Base-by-base conservation (phyloP, 2,329 filamentous ascomycete genomes). In the Neodidymelliopsis sp. region DNA sequence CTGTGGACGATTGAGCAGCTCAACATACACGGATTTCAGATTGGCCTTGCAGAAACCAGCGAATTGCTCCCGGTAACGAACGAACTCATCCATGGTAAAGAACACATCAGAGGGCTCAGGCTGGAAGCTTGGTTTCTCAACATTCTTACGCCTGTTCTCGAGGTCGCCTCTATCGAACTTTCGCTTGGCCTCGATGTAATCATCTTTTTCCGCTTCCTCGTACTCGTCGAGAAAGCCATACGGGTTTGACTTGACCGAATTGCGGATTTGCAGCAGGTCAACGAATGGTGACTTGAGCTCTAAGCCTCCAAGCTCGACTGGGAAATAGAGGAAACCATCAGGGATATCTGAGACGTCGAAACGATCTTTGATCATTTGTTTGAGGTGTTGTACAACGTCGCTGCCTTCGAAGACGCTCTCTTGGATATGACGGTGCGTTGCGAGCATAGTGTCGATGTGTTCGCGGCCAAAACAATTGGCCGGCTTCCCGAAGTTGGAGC, bases 321-420 rank as follows among this genome's bases (percentile, higher is more conserved):
- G 79, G 54, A 81, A 81, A 59, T 77, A 81, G 58, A 82, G 76
- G 50, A 81, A 80, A 3, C 77, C 79, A 19, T 80, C 79, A 0
- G 79, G 79, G 5, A 82, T 66, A 48, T 77, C 63, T 1, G 67
- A 55, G 10, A 79, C 71, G 2, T 71, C 70, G 53, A 87, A 88
- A 0, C 81, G 79, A 7, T 77, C 62, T 4, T 71, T 59, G 9
- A 88, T 80, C 6, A 75, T 72, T 11, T 72, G 69, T 39, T 83
- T 81, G 22, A 74, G 57, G 30, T 72, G 65, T 10, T 68, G 54
- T 0, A 67, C 65, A 1, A 73, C 66, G 24, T 64, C 69, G 0
- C 66, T 56, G 12, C 65, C 63, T 3, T 62, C 63, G 40, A 83
- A 83, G 5, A 82, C 69, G 29, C 71, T 68, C 7, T 74, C 65